phyloP scores from a whole-genome alignment of 768 basidiomycete genomes.

The Mycena floridula region DNA sequence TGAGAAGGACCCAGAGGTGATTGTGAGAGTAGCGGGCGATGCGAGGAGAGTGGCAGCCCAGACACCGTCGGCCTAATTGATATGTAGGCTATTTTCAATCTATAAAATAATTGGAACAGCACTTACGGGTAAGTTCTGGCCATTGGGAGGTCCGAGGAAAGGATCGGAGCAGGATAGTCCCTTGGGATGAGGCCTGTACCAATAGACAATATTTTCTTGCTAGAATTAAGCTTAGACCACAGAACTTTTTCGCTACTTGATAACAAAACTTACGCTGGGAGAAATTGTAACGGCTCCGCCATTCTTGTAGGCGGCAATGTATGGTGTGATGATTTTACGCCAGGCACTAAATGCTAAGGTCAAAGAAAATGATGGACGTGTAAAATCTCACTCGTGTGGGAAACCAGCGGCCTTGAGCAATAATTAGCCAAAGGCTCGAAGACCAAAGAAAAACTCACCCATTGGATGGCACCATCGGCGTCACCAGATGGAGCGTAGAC shows the following conservation, averaged over 20 bases:
- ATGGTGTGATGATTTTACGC: background rate
- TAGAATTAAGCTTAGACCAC: background rate
- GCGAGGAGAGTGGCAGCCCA: background rate
- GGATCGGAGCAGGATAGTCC: background rate
- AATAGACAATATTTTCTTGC: background rate
- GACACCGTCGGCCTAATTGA: background rate
- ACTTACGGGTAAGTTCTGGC: background rate
- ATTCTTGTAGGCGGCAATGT: background rate
- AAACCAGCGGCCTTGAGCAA: background rate
- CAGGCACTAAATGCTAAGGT: background rate
- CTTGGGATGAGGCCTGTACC: background rate
- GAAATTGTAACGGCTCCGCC: background rate
- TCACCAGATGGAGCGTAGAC: background rate
- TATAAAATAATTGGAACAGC: background rate
- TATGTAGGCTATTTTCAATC: background rate
- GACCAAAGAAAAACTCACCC: background rate
- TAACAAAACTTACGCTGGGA: background rate
- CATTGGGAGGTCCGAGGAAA: background rate
- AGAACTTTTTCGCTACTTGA: background rate
- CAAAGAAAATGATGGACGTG: no score
- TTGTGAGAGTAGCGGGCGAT: background rate
- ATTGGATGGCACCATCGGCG: background rate
- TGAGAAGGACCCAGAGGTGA: background rate
- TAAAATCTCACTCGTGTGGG: background rate
- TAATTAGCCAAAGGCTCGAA: background rate